A percentile compares a stretch with the other conserved stretches of the same genome.
phyloP scores from a whole-genome alignment of 495 filamentous ascomycete species.

The Aspergillus conjunctus region DNA sequence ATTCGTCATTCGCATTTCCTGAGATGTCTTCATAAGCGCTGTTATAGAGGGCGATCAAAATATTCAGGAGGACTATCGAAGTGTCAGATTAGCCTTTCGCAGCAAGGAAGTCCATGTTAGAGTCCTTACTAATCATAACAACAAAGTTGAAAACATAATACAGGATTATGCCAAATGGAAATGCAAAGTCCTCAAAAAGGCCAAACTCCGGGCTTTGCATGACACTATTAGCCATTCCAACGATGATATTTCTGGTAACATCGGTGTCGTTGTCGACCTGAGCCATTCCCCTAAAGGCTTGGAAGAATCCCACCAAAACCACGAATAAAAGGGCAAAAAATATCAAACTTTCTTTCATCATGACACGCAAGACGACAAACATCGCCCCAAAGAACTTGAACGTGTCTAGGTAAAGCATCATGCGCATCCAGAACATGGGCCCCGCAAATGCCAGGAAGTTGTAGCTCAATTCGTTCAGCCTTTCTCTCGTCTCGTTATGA shows the following conservation, averaged over 20 bases:
- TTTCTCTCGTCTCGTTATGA: slow-evolving; percentile 54
- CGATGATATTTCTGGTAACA: slow-evolving; percentile 71
- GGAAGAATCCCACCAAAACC: slow-evolving; percentile 86
- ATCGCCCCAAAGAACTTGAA: slow-evolving; percentile 97
- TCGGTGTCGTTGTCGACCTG: slow-evolving; percentile 69
- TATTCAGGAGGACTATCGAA: slow-evolving; percentile 74
- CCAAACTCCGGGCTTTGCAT: slow-evolving; percentile 90
- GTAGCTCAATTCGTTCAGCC: slow-evolving; percentile 81
- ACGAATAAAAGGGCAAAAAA: slow-evolving; percentile 94
- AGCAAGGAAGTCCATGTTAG: background rate
- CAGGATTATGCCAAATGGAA: slow-evolving; percentile 82
- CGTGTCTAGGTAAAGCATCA: slow-evolving; percentile 89
- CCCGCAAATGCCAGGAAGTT: slow-evolving; percentile 90
- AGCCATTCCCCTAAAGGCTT: slow-evolving; percentile 94
- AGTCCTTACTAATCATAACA: slow-evolving; percentile 71
- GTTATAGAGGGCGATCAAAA: slow-evolving; percentile 96
- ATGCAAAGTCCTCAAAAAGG: slow-evolving; percentile 77
- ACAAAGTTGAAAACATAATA: slow-evolving; percentile 97
- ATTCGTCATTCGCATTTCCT: slow-evolving; percentile 91
- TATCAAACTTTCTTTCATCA: slow-evolving; percentile 98
- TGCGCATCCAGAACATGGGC: slow-evolving; percentile 95
- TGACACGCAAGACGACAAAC: slow-evolving; percentile 94
- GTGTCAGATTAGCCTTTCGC: slow-evolving; percentile 22
- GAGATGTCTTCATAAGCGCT: slow-evolving; percentile 95
- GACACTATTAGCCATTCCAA: slow-evolving; percentile 86